phyloP scores from a whole-genome alignment of 768 basidiomycete genomes.

The Holtermannia corniformis region DNA sequence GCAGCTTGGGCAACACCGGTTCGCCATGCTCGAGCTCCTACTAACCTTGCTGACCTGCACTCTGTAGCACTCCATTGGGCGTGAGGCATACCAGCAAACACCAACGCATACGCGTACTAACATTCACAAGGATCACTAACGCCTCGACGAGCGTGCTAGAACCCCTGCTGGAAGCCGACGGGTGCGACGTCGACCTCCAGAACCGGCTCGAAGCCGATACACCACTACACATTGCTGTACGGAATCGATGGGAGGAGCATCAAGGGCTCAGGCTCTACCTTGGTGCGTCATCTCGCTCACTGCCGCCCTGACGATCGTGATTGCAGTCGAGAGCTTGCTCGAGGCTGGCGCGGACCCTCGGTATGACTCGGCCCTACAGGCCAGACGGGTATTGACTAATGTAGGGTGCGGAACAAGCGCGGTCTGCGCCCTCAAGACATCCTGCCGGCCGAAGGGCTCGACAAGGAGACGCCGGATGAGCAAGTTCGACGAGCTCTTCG shows the following conservation, averaged over 20 bases:
- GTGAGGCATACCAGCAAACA: slow-evolving; percentile 44
- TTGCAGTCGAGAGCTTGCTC: slow-evolving; percentile 44
- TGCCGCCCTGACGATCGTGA: background rate
- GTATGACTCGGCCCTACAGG: slow-evolving; percentile 43
- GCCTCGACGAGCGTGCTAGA: slow-evolving; percentile 60
- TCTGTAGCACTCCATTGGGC: slow-evolving; percentile 59
- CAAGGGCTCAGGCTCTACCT: slow-evolving; percentile 50
- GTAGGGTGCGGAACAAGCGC: slow-evolving; percentile 63
- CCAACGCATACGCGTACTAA: background rate
- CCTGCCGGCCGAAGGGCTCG: slow-evolving; percentile 41
- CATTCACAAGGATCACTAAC: slow-evolving; percentile 36
- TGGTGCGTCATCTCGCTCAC: slow-evolving; percentile 45
- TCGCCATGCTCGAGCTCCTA: slow-evolving; percentile 3
- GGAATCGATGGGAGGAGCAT: slow-evolving; percentile 49
- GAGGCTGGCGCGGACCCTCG: slow-evolving; percentile 69
- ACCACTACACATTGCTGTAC: slow-evolving; percentile 63
- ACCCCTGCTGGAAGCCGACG: slow-evolving; percentile 60
- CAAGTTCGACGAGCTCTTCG: slow-evolving; percentile 50
- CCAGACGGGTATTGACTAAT: background rate
- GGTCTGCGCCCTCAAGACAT: slow-evolving; percentile 53
- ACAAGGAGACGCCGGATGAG: slow-evolving; percentile 45
- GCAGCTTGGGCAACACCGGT: slow-evolving; percentile 69
- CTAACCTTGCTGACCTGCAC: background rate
- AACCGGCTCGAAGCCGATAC: slow-evolving; percentile 63
- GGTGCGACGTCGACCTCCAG: slow-evolving; percentile 70